phyloP scores from a whole-genome alignment of 352 stramenopile species.

The Peronospora belbahrii region DNA sequence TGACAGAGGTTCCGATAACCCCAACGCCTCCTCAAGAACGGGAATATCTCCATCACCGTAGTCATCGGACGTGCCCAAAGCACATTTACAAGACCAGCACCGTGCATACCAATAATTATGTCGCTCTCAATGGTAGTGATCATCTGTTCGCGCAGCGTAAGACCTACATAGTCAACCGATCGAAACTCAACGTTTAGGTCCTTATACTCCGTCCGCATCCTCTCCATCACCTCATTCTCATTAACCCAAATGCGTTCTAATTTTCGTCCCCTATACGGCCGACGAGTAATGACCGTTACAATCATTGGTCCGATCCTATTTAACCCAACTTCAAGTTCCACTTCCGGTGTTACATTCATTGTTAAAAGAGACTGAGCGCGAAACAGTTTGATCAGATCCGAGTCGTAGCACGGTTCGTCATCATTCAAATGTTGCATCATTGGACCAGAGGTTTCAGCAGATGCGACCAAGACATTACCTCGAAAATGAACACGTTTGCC shows the following conservation, averaged over 20 bases:
- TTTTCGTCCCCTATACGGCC: constrained; percentile 36
- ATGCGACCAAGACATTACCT: constrained; percentile 40
- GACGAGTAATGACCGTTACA: constrained; percentile 57
- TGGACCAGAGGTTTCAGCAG: constrained; percentile 42
- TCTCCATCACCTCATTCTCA: constrained; percentile 41
- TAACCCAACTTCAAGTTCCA: constrained; percentile 17
- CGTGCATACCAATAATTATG: constrained; percentile 79
- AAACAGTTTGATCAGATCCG: constrained; percentile 44
- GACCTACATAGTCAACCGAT: constrained; percentile 54
- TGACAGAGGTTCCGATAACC: constrained; percentile 76
- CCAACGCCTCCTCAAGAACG: constrained; percentile 38
- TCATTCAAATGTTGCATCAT: constrained; percentile 72
- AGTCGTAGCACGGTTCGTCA: constrained; percentile 46
- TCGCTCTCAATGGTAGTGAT: constrained; percentile 50
- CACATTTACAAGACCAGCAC: constrained; percentile 72
- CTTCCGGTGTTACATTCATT: constrained; percentile 20
- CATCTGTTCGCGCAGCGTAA: constrained; percentile 60
- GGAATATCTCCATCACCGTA: constrained; percentile 71
- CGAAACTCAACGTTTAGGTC: constrained; percentile 34
- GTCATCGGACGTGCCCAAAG: constrained; percentile 48
- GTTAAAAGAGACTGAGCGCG: constrained; percentile 26
- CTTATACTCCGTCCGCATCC: constrained; percentile 38
- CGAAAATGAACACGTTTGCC: constrained; percentile 31
- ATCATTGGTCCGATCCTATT: constrained; percentile 16
- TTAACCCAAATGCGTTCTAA: constrained; percentile 62